A percentile compares a stretch with the other conserved stretches of the same genome.
These are phyloP conservation scores for Senna siamea DNA, from an alignment of 306 rosid genomes.

Conservation along the genomic window DNA sequence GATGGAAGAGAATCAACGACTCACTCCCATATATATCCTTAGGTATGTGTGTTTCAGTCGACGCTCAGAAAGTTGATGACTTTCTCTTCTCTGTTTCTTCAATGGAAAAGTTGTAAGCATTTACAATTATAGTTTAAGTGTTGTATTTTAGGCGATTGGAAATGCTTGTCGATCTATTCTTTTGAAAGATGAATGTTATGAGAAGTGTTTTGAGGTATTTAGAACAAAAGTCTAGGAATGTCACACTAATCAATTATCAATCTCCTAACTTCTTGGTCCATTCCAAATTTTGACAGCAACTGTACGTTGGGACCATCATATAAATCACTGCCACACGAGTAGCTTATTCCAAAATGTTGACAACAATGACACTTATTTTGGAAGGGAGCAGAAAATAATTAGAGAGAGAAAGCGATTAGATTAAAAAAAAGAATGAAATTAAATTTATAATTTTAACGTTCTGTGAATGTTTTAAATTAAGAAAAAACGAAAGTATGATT, in stretches of 20 bases:
- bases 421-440: background rate
- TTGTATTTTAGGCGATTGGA: background rate
- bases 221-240: background rate
- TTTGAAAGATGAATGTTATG: background rate
- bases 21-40: background rate
- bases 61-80: background rate
- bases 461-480: background rate
- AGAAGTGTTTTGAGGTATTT: background rate
- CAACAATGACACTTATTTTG: slow-evolving; percentile 10
- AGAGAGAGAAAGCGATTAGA: no score
- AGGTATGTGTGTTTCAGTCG: background rate
- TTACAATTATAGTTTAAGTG: background rate
- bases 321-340: background rate
- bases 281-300: background rate
- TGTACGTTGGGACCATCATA: background rate
- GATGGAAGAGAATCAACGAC: background rate
- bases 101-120: background rate
- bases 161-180: background rate
- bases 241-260: background rate
- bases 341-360: background rate
- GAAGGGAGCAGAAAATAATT: background rate
- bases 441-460: background rate
- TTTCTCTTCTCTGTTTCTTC: background rate
- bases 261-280: background rate
- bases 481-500: background rate